These are phyloP conservation scores for Collybia sordida DNA, from an alignment of 768 basidiomycete species.

Conservation along the genomic window DNA sequence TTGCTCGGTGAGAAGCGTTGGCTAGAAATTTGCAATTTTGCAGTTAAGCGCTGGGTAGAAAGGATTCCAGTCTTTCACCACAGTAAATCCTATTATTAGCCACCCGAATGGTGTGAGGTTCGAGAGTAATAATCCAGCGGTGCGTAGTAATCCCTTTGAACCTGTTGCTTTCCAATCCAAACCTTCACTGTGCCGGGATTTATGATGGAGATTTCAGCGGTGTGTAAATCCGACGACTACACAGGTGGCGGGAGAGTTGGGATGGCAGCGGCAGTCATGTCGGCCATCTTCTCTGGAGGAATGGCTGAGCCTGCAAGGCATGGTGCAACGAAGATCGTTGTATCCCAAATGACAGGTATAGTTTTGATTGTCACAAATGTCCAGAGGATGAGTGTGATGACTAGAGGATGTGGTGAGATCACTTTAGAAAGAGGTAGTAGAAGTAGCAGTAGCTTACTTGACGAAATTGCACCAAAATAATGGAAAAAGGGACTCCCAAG, in stretches of 20 bases:
- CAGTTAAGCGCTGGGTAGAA: no score
- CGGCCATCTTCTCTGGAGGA: background rate
- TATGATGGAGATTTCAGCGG: no score
- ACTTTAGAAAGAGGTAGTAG: background rate
- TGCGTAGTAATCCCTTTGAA: no score
- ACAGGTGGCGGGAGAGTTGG: background rate
- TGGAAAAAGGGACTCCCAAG: constrained; percentile 52
- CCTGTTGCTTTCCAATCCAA: no score
- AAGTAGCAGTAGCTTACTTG: constrained; percentile 35
- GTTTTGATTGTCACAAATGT: constrained; percentile 36
- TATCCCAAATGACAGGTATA: constrained; percentile 43
- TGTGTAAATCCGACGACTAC: background rate
- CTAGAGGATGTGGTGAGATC: constrained; percentile 19
- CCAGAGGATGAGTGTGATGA: constrained; percentile 43
- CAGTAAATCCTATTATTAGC: no score
- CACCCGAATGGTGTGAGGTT: no score
- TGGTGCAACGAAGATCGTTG: constrained; percentile 48
- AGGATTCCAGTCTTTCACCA: no score
- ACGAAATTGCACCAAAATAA: constrained; percentile 53
- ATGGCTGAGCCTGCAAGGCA: constrained; percentile 25
- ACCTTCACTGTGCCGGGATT: no score
- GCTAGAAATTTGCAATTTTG: no score
- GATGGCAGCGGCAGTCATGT: background rate
- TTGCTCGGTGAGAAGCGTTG: no score
- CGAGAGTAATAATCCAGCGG: no score